Percentiles rank a stretch among this genome's conserved stretches.
Conservation (phyloP, 768 basidiomycete genomes). For the Suillus sp. region DNA sequence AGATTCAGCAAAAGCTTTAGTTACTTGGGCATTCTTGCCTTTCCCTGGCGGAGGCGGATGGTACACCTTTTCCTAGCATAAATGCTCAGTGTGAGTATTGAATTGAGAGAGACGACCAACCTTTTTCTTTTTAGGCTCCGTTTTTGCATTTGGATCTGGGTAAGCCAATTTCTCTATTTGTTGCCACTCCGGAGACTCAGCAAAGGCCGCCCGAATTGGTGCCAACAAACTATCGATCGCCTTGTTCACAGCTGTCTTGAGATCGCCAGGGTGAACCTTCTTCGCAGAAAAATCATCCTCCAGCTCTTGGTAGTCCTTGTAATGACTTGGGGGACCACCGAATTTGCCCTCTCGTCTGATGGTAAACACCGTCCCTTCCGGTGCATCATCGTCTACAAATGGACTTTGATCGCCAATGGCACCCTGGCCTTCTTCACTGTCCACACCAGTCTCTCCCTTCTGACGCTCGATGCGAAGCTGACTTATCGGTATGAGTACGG, state of each 20-base stretch:
- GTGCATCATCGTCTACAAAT: conserved; percentile 70
- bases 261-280: conserved; percentile 85
- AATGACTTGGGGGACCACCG: conserved; percentile 77
- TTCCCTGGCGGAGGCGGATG: conserved; percentile 83
- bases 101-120: neutral
- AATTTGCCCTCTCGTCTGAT: conserved; percentile 77
- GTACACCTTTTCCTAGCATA: conserved; percentile 70
- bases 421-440: conserved; percentile 47
- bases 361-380: conserved; percentile 80
- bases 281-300: conserved; percentile 74
- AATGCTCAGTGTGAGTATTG: conserved; percentile 4
- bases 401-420: conserved; percentile 55
- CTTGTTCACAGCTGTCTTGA: conserved; percentile 78
- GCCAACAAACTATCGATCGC: conserved; percentile 74
- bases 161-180: conserved; percentile 78
- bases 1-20: neutral
- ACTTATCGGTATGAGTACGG: conserved; percentile 88
- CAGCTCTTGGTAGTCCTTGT: conserved; percentile 62
- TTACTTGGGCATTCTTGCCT: conserved; percentile 50
- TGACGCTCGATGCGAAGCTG: conserved; percentile 66
- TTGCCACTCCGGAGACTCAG: conserved; percentile 80
- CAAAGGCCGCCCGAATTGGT: conserved; percentile 80
- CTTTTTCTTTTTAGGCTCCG: conserved; percentile 67
- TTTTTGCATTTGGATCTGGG: conserved; percentile 70
- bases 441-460: conserved; percentile 45